Percentiles rank a stretch among this genome's conserved stretches.
Conservation (phyloP, 306 rosid species). For the Vicia villosa region DNA sequence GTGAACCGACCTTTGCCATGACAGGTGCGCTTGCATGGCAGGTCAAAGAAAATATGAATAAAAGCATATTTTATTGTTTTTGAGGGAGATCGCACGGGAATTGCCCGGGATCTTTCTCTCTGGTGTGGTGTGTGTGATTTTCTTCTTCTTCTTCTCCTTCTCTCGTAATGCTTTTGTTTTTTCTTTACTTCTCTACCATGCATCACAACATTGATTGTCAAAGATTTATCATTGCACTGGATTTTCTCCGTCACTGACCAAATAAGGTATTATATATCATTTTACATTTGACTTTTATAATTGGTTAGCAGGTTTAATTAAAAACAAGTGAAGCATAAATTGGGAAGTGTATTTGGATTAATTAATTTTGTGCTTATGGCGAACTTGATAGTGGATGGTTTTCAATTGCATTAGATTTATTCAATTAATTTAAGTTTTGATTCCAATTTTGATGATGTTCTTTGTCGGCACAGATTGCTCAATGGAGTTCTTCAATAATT, state of each 20-base stretch:
- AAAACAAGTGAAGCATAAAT: background rate
- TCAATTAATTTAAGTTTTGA: background rate
- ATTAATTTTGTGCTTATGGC: background rate
- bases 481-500: background rate
- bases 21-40: slow-evolving; percentile 2
- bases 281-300: background rate
- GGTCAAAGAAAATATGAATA: background rate
- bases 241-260: no score
- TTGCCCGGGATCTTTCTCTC: background rate
- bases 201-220: no score
- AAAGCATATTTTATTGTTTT: background rate
- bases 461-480: background rate
- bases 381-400: background rate
- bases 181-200: background rate
- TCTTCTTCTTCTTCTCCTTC: background rate
- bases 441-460: background rate
- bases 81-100: background rate
- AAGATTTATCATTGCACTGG: no score
- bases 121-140: background rate
- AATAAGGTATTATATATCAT: no score
- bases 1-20: background rate
- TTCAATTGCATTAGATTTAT: background rate
- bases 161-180: background rate
- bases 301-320: background rate
- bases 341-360: background rate